phyloP scores from a whole-genome alignment of 1,284 basidiomycete genomes.

The Pseudozyma sp. region DNA sequence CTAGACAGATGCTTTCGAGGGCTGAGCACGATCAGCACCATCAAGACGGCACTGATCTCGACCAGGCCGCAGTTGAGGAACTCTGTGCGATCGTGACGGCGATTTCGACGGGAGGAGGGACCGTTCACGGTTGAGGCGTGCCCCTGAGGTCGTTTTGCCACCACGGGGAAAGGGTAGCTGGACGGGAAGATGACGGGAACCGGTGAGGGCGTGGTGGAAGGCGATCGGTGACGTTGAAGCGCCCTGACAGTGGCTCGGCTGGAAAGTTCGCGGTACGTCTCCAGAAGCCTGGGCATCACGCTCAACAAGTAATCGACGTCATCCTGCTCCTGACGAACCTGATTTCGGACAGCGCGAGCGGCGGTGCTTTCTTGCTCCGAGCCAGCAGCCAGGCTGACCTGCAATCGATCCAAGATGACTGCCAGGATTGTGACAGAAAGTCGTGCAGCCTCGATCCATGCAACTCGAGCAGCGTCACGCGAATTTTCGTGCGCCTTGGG shows the following conservation, averaged over 20 bases:
- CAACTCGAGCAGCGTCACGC: conserved; percentile 76
- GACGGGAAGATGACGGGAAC: conserved; percentile 89
- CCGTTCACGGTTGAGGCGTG: conserved; percentile 43
- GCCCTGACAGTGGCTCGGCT: conserved; percentile 77
- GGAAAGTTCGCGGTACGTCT: conserved; percentile 87
- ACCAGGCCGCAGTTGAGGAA: conserved; percentile 83
- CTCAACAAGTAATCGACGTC: conserved; percentile 89
- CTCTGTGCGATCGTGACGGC: conserved; percentile 35
- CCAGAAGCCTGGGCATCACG: conserved; percentile 85
- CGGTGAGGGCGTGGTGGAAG: conserved; percentile 74
- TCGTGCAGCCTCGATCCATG: conserved; percentile 89
- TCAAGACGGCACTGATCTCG: conserved; percentile 86
- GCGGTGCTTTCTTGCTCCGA: conserved; percentile 2
- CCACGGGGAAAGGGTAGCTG: conserved; percentile 89
- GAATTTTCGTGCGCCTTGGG: conserved; percentile 48
- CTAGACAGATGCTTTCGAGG: conserved; percentile 81
- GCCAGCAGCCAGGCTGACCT: conserved; percentile 68
- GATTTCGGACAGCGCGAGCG: conserved; percentile 6
- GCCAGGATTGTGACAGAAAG: conserved; percentile 75
- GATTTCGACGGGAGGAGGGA: conserved; percentile 46
- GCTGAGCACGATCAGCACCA: conserved; percentile 83
- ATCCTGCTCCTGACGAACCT: conserved; percentile 80
- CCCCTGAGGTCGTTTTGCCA: conserved; percentile 76
- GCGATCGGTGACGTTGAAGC: conserved; percentile 77
- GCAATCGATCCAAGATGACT: conserved; percentile 89